A percentile compares a stretch with the other conserved stretches of the same genome.
Conservation (phyloP, 75 land plant genomes). For the Cryptomeria japonica region DNA sequence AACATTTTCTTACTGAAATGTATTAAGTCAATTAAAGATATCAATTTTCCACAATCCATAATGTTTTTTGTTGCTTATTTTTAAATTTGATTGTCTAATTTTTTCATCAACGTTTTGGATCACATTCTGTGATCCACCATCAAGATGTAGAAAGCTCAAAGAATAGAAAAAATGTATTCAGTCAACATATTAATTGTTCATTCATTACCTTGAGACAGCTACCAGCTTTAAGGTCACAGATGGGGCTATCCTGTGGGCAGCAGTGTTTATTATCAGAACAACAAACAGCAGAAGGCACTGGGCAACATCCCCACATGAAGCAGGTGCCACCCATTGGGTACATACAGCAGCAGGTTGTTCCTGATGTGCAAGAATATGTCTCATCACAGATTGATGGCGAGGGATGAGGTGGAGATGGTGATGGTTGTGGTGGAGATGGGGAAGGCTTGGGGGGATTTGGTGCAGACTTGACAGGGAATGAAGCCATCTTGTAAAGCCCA, state of each 20-base stretch:
- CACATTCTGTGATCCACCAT: too few relatives aligned
- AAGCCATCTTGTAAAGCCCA: slow-evolving; percentile 29
- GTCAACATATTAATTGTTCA: background rate
- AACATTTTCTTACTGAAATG: too few relatives aligned
- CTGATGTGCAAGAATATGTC: background rate
- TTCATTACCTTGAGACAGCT: background rate
- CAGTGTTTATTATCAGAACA: background rate
- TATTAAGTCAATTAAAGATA: background rate
- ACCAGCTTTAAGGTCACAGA: background rate
- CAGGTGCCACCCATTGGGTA: background rate
- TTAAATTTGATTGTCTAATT: too few relatives aligned
- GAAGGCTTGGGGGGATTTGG: slow-evolving; percentile 16
- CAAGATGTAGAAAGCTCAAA: too few relatives aligned
- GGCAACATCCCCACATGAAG: background rate
- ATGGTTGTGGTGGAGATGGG: background rate
- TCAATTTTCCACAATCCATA: too few relatives aligned
- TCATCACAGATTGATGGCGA: background rate
- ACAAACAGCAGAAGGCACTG: background rate
- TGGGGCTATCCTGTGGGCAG: background rate
- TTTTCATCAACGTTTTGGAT: too few relatives aligned
- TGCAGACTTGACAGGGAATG: slow-evolving; percentile 25
- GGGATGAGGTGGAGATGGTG: background rate
- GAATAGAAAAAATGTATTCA: too few relatives aligned
- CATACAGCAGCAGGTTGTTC: background rate
- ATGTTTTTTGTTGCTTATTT: too few relatives aligned